Percentiles rank a stretch among this genome's conserved stretches.
Conservation (phyloP, 1,284 basidiomycete species). For the Pseudozyma sp. region DNA sequence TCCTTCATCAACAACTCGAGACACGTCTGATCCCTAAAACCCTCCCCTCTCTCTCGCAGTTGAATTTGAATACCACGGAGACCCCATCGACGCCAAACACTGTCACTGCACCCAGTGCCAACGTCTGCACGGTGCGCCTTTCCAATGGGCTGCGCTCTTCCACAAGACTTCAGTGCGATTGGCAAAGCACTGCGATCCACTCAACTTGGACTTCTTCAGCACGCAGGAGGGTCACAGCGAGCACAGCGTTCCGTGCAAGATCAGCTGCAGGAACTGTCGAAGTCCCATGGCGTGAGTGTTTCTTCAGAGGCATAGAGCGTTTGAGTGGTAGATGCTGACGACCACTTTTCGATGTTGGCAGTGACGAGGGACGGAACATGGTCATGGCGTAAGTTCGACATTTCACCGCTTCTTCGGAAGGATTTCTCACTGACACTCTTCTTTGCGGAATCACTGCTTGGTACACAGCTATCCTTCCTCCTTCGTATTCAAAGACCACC, state of each 20-base stretch:
- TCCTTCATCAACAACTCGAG: no score
- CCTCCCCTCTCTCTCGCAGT: slow-evolving; percentile 11
- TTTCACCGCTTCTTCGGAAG: no score
- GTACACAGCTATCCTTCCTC: slow-evolving; percentile 36
- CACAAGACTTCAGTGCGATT: slow-evolving; percentile 52
- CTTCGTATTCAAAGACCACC: slow-evolving; percentile 40
- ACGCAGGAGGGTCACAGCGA: slow-evolving; percentile 46
- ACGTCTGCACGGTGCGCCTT: slow-evolving; percentile 58
- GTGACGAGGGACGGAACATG: slow-evolving; percentile 54
- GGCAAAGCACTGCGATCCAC: slow-evolving; percentile 41
- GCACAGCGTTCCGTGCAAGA: slow-evolving; percentile 48
- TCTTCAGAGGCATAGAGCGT: no score
- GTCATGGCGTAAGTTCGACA: slow-evolving; percentile 43
- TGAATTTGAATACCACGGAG: slow-evolving; percentile 53
- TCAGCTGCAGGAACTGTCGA: slow-evolving; percentile 49
- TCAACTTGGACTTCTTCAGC: slow-evolving; percentile 47
- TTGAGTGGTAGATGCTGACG: neutral
- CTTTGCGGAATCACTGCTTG: no score
- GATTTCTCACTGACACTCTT: neutral
- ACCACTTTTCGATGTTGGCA: neutral
- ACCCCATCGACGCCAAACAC: slow-evolving; percentile 53
- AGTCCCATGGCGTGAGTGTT: slow-evolving; percentile 39
- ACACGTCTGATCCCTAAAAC: no score
- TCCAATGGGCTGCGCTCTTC: slow-evolving; percentile 54
- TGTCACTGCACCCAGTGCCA: slow-evolving; percentile 63